Percentiles rank a stretch among this genome's conserved stretches.
These are phyloP conservation scores for Haberlea rhodopensis DNA, from an alignment of 257 asterid species.

Conservation along the genomic window DNA sequence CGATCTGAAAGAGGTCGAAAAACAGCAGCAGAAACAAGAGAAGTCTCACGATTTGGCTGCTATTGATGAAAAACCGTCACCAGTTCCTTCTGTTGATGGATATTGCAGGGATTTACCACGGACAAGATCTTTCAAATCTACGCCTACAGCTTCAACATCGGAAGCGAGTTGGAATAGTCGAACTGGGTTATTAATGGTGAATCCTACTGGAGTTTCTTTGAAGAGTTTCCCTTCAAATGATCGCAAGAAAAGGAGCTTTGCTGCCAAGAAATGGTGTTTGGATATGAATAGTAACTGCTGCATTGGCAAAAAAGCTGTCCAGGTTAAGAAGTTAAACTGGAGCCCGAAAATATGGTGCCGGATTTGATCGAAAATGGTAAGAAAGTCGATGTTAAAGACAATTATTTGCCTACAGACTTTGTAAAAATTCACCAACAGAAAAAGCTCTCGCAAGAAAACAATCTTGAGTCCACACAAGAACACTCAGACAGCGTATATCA, in stretches of 20 bases:
- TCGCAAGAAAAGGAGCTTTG: slow-evolving; percentile 26
- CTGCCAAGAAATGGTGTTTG: slow-evolving; percentile 43
- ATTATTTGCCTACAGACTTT: background rate
- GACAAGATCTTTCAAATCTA: slow-evolving; percentile 54
- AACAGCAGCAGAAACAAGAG: background rate
- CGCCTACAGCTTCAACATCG: slow-evolving; percentile 74
- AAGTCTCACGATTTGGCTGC: slow-evolving; percentile 19
- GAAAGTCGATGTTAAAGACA: background rate
- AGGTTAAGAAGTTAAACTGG: slow-evolving; percentile 45
- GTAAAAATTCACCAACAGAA: no score
- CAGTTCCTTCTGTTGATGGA: slow-evolving; percentile 58
- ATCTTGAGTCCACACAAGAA: slow-evolving; percentile 18
- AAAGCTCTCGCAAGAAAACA: slow-evolving; percentile 24
- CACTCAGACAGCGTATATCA: slow-evolving; percentile 49
- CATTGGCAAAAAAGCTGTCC: slow-evolving; percentile 60
- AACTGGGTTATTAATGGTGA: slow-evolving; percentile 51
- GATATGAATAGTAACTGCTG: slow-evolving; percentile 69
- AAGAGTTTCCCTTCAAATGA: slow-evolving; percentile 29
- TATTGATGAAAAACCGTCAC: slow-evolving; percentile 34
- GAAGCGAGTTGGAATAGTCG: slow-evolving; percentile 95
- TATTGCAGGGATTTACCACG: slow-evolving; percentile 39
- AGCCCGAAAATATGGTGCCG: slow-evolving; percentile 26
- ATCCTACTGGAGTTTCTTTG: slow-evolving; percentile 50
- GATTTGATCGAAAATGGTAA: slow-evolving; percentile 19
- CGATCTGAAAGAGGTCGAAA: slow-evolving; percentile 29